Base-by-base conservation (phyloP, 139 green algal species). In the Marvania coccoides region DNA sequence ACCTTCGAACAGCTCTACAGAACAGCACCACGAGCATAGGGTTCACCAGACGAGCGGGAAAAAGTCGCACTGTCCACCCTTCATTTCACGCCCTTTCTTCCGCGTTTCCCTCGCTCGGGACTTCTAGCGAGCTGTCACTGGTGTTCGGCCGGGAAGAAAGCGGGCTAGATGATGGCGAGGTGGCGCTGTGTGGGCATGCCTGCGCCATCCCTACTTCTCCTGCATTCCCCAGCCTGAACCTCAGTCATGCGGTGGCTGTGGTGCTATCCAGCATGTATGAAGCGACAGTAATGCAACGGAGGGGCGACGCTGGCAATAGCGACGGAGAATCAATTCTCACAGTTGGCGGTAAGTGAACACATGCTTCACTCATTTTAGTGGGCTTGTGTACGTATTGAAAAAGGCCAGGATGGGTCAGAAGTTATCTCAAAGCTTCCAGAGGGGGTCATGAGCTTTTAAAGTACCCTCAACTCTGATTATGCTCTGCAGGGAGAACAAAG, bases 101-200 rank as follows among this genome's bases (percentile, higher is more conserved):
- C 42, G 1, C 69, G 56, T 36, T 61, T 60, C 31, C 61, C 63
- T 4, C 59, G 19, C 59, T 66, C 33, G 29, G n/a, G 33, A 6
- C 24, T 4, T 15, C 58, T 38, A 58, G 61, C 14, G 38, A 55
- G 1, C 76, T 76, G 2, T 80, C 83, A 1, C 72, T 92, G 6
- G 86, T 93, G 61, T 93, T 92, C 81, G 86, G 86, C 0, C 71
- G 86, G 2, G 86, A 93, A 74, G 85, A 92, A 39, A 80, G 64
- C 23, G 83, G 85, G 9, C 63, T 92, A 24, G 79, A 74, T 30
- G 75, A 78, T n/a, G 77, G 77, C 46, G 86, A 93, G 74, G 67
- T 92, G 67, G 48, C 67, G 51, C 69, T 83, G 37, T 90, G 86
- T 65, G 72, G 48, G 33, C 81, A 93, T 37, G 75, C 79, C 4